Base-by-base conservation (phyloP, 805 yeast genomes). In the Ogataea henricii region DNA sequence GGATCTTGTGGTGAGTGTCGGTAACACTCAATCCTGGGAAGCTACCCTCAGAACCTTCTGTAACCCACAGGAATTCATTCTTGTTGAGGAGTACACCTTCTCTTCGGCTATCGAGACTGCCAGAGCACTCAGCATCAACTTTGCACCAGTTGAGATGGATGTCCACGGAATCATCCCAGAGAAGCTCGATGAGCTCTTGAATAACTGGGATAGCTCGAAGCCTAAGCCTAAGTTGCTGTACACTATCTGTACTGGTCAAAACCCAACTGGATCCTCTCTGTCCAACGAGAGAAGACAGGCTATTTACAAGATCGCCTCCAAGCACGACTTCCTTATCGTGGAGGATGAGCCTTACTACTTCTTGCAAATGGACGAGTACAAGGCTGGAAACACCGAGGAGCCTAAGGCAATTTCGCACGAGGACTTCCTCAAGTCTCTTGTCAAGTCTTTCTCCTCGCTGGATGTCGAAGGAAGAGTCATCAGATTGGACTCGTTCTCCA, bases 321-420 rank as follows among this genome's bases (percentile, higher is more conserved):
- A 89, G 72, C 87, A 90, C 67, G 97, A 94, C 70, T 77, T 92
- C 64, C 61, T 92, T 47, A 84, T 92, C 57, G 67, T 92, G 44
- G 99, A 92, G 73, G 99, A 92, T 68, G 99, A 94, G 71, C 99
- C 99, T 46, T 92, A 92, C 81, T 92, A 89, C 76, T 92, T 89
- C 75, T 74, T 92, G 66, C 99, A 92, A 72, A 89, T 92, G 96
- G 92, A 87, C 50, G 65, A 77, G 41, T 94, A 89, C 74, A 72
- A 80, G 20, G 56, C 62, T 48, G 70, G 77, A 52, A 60, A 59
- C 20, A 51, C 60, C 9, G 51, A 71, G 13, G 56, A 51, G 21
- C 54, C 57, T n/a, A 37, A 52, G 20, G 47, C 57, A 12, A 64
- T 57, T 35, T 56, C 73, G 42, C 94, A 85, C 63, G 82, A 85